Base-by-base conservation (phyloP, 1,139 yeast species). In the Eremothecium sinecaudum region DNA sequence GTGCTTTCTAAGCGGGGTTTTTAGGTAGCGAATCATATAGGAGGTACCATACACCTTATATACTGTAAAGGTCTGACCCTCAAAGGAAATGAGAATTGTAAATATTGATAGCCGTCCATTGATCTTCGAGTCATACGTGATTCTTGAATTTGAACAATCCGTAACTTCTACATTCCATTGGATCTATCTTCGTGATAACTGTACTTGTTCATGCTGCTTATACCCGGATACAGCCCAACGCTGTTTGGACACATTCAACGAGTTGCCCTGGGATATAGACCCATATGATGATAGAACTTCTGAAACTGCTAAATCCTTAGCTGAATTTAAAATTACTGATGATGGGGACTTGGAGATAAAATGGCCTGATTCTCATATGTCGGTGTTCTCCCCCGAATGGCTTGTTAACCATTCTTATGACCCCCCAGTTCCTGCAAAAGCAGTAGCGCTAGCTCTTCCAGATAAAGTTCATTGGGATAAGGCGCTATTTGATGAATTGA, bases 191-290 rank as follows among this genome's bases (percentile, higher is more conserved):
- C 62, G 87, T 33, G 90, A 79, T 53, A 70, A 73, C 47, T 79
- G 87, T 49, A 80, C 71, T 39, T 77, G 84, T 46, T 57, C 61
- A n/a, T 47, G 63, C 17, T 77, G 84, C 55, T 75, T 67, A 57
- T 78, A 73, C 47, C 62, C 67, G 2, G 56, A 62, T 33, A 79
- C 87, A 17, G 75, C 73, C 46, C 90, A 79, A 54, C 59, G 87
- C 31, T 58, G 77, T 13, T 63, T 75, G 32, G 74, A 77, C 48
- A 73, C 82, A 8, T 75, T 75, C 42, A 53, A 58, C 10, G 47
- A 24, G 5, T 15, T 33, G n/a, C 26, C 27, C 13, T 24, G 31
- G 13, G 27, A 29, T 12, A 8, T 26, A 15, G 31, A 19, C 8
- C 14, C 17, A 23, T n/a, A n/a, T n/a, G n/a, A n/a, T n/a, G n/a